Conservation (phyloP, 1,139 yeast species). For the Zygosaccharomyces pseudobailii region DNA sequence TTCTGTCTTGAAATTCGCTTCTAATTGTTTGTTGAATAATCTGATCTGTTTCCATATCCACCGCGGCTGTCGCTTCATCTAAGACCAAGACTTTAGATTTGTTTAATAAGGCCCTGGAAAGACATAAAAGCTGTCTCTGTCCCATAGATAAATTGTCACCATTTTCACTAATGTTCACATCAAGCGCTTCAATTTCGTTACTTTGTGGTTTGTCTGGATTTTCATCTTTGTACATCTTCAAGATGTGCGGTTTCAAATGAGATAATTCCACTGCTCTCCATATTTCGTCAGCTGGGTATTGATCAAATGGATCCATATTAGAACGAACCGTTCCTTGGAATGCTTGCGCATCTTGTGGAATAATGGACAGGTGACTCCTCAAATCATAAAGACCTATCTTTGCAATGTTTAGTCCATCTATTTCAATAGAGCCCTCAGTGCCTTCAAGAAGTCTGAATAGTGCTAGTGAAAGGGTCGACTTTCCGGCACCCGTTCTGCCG, state of each 20-base stretch:
- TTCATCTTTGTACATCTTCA: constrained; percentile 34
- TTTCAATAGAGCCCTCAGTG: constrained; percentile 46
- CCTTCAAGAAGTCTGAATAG: constrained; percentile 73
- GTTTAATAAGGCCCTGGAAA: constrained; percentile 66
- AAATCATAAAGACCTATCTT: constrained; percentile 46
- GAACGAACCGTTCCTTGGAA: constrained; percentile 58
- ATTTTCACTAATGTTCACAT: constrained; percentile 53
- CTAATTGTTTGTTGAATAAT: constrained; percentile 72
- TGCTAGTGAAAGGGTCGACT: constrained; percentile 65
- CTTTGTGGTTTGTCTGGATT: constrained; percentile 21
- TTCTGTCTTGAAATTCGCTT: constrained; percentile 54
- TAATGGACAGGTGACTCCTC: constrained; percentile 53
- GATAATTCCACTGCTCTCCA: constrained; percentile 53
- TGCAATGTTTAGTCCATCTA: constrained; percentile 49
- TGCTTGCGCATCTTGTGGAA: constrained; percentile 68
- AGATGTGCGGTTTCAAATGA: constrained; percentile 47
- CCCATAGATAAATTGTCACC: constrained; percentile 75
- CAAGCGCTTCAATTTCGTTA: constrained; percentile 33
- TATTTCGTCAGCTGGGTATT: constrained; percentile 47
- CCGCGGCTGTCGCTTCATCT: constrained; percentile 86
- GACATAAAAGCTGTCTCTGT: constrained; percentile 69
- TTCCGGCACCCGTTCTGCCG: constrained; percentile 87
- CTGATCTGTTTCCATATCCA: constrained; percentile 73
- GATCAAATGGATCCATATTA: constrained; percentile 56
- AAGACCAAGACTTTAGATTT: constrained; percentile 60